These are phyloP conservation scores for Xylaria sp. DNA, from an alignment of 2,329 filamentous ascomycete genomes.

Conservation along the genomic window DNA sequence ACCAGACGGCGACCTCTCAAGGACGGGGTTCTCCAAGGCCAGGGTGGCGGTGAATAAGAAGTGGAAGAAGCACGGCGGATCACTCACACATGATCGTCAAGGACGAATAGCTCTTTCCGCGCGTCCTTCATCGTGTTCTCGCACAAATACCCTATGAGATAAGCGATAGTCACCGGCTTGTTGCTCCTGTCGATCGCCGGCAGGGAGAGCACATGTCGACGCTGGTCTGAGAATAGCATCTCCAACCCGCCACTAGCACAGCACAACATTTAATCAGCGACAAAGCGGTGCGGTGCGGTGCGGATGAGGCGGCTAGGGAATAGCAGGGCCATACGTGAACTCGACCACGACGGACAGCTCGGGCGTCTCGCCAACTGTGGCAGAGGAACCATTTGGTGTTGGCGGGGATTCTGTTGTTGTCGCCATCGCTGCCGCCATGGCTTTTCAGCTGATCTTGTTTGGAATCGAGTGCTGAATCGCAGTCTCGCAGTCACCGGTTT, in stretches of 20 bases:
- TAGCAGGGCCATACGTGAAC: constrained; percentile 53
- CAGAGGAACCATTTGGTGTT: neutral
- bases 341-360: constrained; percentile 64
- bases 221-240: constrained; percentile 86
- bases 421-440: constrained; percentile 27
- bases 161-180: constrained; percentile 70
- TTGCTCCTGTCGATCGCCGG: constrained; percentile 67
- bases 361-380: constrained; percentile 26
- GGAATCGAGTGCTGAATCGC: neutral
- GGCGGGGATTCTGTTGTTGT: constrained; percentile 20
- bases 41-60: neutral
- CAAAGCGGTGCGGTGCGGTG: neutral
- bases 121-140: constrained; percentile 82
- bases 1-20: constrained; percentile 9
- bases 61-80: constrained; percentile 5
- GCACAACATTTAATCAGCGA: constrained; percentile 11
- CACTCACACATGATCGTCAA: constrained; percentile 85
- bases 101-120: constrained; percentile 85
- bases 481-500: neutral
- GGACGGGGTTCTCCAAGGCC: neutral
- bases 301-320: neutral
- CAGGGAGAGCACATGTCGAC: constrained; percentile 72
- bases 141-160: constrained; percentile 80
- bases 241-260: constrained; percentile 82
- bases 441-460: neutral